Evolutionary conservation across 139 green algal genomes (phyloP), one percentile per base, ranked within the genome.

Genomic region (Chlorella sp.): DNA sequence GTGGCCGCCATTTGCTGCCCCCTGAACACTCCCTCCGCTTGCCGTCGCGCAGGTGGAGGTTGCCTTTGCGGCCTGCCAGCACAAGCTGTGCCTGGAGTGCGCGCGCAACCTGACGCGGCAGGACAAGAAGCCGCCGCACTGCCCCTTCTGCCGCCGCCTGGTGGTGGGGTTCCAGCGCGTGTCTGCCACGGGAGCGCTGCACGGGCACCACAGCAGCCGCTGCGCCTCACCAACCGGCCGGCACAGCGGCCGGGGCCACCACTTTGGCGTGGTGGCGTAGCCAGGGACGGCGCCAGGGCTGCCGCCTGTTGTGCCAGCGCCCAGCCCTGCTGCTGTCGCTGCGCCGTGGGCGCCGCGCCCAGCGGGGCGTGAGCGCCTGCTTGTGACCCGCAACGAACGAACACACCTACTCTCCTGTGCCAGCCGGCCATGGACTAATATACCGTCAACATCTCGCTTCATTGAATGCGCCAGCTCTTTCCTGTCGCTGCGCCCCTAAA

Each of bases 81-180:
- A 93, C 65, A 83, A 56, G 74, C 76, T 93, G 51, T 93, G 90
- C 79, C 43, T 92, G 40, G 65, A 83, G 43, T 93, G 90, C 76
- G 88, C 90, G 4, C 74, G 86, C 46, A 78, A 90, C 74, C 78
- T 93, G 22, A 93, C 89, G 41, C 65, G 89, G 75, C 67, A 89
- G 43, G 80, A 88, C 51, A 93, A 93, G 85, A 93, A 92, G 85
- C 90, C 90, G 56, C 90, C 90, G 34, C 69, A 86, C 38, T 93
- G 90, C 85, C 90, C 90, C 80, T 93, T 93, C 85, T 93, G 90
- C 85, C 85, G 90, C 19, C n/a, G 73, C n/a, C 51, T 86, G n/a
- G 73, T 86, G 46, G 60, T 86, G 1, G 82, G 82, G 3, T 86
- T 86, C 73, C 62, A 75, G 73, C 56, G 82, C 26, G 82, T 86